These are phyloP conservation scores for Candida ficus DNA, from an alignment of 805 yeast species.

Conservation along the genomic window DNA sequence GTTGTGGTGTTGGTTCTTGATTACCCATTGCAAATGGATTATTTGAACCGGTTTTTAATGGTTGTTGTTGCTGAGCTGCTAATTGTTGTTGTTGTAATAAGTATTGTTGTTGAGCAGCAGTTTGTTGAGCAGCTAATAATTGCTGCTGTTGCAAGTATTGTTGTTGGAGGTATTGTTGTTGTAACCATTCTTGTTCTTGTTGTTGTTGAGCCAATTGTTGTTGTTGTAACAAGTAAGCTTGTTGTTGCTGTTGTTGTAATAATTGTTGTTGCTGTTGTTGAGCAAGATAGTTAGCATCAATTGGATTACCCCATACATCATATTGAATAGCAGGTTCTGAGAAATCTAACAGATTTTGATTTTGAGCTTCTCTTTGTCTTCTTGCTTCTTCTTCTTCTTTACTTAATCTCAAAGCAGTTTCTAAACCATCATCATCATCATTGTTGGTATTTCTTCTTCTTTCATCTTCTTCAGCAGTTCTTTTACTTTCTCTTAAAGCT, in stretches of 20 bases:
- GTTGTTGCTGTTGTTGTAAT: slow-evolving; percentile 20
- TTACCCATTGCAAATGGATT: slow-evolving; percentile 64
- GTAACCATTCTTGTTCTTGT: slow-evolving; percentile 27
- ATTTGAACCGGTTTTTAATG: slow-evolving; percentile 66
- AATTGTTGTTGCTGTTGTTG: slow-evolving; percentile 19
- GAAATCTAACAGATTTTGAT: slow-evolving; percentile 48
- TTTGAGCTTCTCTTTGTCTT: slow-evolving; percentile 38
- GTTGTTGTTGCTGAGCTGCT: slow-evolving; percentile 31
- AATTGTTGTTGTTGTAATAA: slow-evolving; percentile 34
- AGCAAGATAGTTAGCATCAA: slow-evolving; percentile 17
- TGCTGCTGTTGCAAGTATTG: slow-evolving; percentile 32
- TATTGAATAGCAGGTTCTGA: slow-evolving; percentile 33
- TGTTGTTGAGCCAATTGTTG: slow-evolving; percentile 44
- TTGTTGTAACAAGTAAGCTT: slow-evolving; percentile 20
- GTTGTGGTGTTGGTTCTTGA: slow-evolving; percentile 13
- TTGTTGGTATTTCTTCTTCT: slow-evolving; percentile 44
- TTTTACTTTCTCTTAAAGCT: slow-evolving; percentile 75
- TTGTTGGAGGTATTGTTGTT: slow-evolving; percentile 32
- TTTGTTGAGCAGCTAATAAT: slow-evolving; percentile 21
- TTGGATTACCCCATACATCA: slow-evolving; percentile 27
- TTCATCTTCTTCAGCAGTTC: slow-evolving; percentile 83
- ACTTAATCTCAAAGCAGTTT: slow-evolving; percentile 64
- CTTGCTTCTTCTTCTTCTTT: slow-evolving; percentile 74
- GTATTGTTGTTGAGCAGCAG: slow-evolving; percentile 11
- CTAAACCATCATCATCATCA: slow-evolving; percentile 44